phyloP scores from a whole-genome alignment of 1,284 basidiomycete genomes.

The Peniophora sp. region DNA sequence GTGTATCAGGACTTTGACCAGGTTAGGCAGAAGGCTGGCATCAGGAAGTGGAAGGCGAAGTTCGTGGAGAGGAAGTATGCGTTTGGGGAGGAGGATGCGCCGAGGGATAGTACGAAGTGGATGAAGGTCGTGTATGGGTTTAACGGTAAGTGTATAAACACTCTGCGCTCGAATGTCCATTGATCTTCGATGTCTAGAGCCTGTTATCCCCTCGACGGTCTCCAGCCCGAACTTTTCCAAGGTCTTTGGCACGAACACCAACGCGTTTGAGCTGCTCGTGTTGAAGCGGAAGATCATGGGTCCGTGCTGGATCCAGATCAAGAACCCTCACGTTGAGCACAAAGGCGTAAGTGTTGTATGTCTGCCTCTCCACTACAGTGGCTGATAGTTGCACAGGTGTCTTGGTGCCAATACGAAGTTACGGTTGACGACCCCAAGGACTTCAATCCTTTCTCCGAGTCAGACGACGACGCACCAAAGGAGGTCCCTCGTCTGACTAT shows the following conservation, averaged over 20 bases:
- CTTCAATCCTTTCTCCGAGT: constrained; percentile 77
- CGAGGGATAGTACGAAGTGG: constrained; percentile 79
- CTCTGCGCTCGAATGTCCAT: background rate
- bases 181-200: constrained; percentile 27
- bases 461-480: constrained; percentile 65
- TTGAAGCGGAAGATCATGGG: constrained; percentile 98
- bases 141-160: constrained; percentile 38
- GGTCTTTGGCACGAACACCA: constrained; percentile 91
- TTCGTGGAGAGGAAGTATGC: constrained; percentile 90
- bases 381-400: constrained; percentile 46
- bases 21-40: constrained; percentile 64
- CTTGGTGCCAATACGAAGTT: constrained; percentile 96
- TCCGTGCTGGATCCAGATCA: constrained; percentile 92
- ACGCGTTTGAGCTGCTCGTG: constrained; percentile 91
- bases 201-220: constrained; percentile 62
- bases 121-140: constrained; percentile 89
- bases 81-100: constrained; percentile 83
- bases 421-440: constrained; percentile 81
- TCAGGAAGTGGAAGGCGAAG: constrained; percentile 76
- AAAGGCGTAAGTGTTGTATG: constrained; percentile 54
- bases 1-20: constrained; percentile 84
- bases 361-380: constrained; percentile 4
- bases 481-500: constrained; percentile 88
- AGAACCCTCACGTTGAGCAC: constrained; percentile 62
- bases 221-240: constrained; percentile 81